These are phyloP conservation scores for Trichoderma sp. DNA, from an alignment of 2,329 filamentous ascomycete species.

Conservation along the genomic window DNA sequence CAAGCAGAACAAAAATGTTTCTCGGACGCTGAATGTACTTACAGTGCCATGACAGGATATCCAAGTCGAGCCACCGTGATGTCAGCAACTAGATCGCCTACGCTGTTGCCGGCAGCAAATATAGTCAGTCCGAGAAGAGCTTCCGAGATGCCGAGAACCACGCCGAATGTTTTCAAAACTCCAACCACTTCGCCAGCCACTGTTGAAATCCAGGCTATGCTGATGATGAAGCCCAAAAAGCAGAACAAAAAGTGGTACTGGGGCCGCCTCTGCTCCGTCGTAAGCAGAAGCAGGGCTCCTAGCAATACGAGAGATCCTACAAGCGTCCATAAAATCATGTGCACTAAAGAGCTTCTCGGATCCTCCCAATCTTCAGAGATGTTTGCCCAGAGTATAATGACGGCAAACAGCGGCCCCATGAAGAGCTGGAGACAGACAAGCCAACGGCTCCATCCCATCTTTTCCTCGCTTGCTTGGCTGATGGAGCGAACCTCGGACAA, in stretches of 20 bases:
- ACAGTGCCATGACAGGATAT: conserved; percentile 92
- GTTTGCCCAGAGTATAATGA: conserved; percentile 74
- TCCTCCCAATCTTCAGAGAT: conserved; percentile 59
- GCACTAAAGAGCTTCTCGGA: conserved; percentile 53
- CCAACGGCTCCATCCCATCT: conserved; percentile 84
- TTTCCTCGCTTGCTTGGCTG: conserved; percentile 42
- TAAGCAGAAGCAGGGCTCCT: conserved; percentile 66
- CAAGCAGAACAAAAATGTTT: neutral
- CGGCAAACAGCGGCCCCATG: conserved; percentile 81
- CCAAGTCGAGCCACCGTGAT: conserved; percentile 91
- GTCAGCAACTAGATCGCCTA: conserved; percentile 92
- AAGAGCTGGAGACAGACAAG: conserved; percentile 83
- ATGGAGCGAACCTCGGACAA: conserved; percentile 38
- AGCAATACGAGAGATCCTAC: conserved; percentile 69
- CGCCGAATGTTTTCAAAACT: conserved; percentile 87
- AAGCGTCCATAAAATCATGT: conserved; percentile 64
- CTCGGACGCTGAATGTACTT: conserved; percentile 37
- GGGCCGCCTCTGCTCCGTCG: conserved; percentile 66
- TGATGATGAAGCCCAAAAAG: conserved; percentile 86
- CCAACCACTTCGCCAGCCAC: conserved; percentile 96
- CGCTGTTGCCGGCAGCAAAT: conserved; percentile 93
- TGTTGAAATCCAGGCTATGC: conserved; percentile 94
- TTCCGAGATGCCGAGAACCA: conserved; percentile 90
- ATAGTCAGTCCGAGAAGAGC: conserved; percentile 93
- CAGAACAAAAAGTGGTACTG: conserved; percentile 78